Evolutionary conservation across 768 basidiomycete genomes (phyloP).

Genomic region (Serendipita sp.): DNA sequence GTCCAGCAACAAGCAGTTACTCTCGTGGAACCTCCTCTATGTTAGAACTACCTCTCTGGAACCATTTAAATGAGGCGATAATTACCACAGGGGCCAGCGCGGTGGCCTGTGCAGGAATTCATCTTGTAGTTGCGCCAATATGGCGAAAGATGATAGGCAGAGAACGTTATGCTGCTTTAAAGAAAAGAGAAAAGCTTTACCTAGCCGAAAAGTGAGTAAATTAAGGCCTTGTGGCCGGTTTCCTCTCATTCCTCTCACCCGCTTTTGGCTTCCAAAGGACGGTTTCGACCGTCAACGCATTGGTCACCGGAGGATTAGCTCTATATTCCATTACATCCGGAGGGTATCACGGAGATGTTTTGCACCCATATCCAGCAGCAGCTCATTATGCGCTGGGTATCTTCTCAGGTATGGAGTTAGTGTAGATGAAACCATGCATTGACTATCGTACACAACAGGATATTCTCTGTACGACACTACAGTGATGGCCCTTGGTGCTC

Average conservation of each 20-base stretch:
- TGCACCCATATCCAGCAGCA: neutral
- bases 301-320: neutral
- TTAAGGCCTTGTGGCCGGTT: neutral
- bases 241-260: neutral
- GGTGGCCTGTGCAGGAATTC: neutral
- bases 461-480: constrained; percentile 3
- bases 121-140: neutral
- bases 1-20: too few species aligned
- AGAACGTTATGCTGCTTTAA: neutral
- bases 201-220: neutral
- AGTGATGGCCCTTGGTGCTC: constrained; percentile 1
- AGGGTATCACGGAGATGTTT: neutral
- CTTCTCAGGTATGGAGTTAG: neutral
- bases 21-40: too few species aligned
- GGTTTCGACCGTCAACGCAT: neutral
- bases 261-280: neutral
- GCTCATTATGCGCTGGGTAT: neutral
- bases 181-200: neutral
- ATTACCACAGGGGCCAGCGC: neutral
- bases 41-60: neutral
- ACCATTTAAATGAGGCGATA: neutral
- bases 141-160: neutral
- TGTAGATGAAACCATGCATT: neutral
- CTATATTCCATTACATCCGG: neutral
- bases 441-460: neutral